phyloP scores from a whole-genome alignment of 1,284 basidiomycete species.

The Rhodotorula sp. region DNA sequence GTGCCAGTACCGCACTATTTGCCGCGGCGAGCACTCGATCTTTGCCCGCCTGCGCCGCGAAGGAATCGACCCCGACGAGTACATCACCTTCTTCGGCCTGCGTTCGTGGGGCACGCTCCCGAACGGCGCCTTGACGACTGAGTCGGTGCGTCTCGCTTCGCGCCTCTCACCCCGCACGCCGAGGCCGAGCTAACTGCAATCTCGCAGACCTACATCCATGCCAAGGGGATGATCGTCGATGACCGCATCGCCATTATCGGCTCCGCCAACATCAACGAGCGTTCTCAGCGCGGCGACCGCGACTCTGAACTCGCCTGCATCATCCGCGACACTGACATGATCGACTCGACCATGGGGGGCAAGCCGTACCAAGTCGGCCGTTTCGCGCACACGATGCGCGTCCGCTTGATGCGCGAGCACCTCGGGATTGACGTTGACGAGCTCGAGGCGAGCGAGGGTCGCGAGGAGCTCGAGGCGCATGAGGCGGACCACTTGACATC shows the following conservation, averaged over 20 bases:
- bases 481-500: slow-evolving; percentile 43
- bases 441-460: slow-evolving; percentile 58
- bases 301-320: slow-evolving; percentile 93
- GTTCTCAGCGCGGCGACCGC: slow-evolving; percentile 90
- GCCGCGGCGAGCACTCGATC: slow-evolving; percentile 87
- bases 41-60: slow-evolving; percentile 82
- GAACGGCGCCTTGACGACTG: slow-evolving; percentile 80
- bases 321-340: slow-evolving; percentile 94
- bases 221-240: slow-evolving; percentile 81
- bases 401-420: slow-evolving; percentile 95
- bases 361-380: slow-evolving; percentile 92
- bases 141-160: slow-evolving; percentile 51
- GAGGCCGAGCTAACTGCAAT: background rate
- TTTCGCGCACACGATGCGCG: slow-evolving; percentile 89
- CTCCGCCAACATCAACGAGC: slow-evolving; percentile 99
- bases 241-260: slow-evolving; percentile 96
- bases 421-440: slow-evolving; percentile 91
- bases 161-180: background rate
- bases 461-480: slow-evolving; percentile 61
- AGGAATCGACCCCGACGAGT: slow-evolving; percentile 88
- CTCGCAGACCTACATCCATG: slow-evolving; percentile 43
- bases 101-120: slow-evolving; percentile 91
- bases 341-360: slow-evolving; percentile 86
- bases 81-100: slow-evolving; percentile 87
- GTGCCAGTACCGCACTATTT: slow-evolving; percentile 87